Base-by-base conservation (phyloP, 164 flowering plant genomes). In the Piper longum region DNA sequence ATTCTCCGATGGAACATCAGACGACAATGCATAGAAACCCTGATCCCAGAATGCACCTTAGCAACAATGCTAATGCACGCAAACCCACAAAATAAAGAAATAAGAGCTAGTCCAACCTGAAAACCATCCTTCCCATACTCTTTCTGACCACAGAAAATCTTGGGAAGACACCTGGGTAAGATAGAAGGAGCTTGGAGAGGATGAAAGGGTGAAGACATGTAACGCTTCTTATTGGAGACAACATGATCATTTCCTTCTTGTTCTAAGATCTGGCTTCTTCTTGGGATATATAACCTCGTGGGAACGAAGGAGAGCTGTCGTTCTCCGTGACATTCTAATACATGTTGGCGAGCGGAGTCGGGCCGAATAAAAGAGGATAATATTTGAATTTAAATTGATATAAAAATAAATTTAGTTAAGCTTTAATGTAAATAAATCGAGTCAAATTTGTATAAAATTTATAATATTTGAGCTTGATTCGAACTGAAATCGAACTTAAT, bases 1-100 rank as follows among this genome's bases (percentile, higher is more conserved):
- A 19, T 59, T 71, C 41, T 91, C 85, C 85, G 90, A 84, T 57
- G 86, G 84, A 70, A 57, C 63, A 61, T 87, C 87, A 0, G 75
- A 51, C 52, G 75, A 73, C 62, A 89, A 71, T 12, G 67, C 81
- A 2, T 92, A 84, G 70, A 91, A 91, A 0, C 76, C 82, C 89
- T 86, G 67, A 60, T 57, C 12, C 14, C 52, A 48, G 66, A 59
- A 40, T 1, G 3, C 41, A 57, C 36, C 8, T 57, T 41, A 57
- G 4, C 41, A 8, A 1, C 41, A 57, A 57, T 26, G 5, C 41
- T 12, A 57, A 41, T 26, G 4, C 41, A 57, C 0, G 8, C 26
- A 36, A 57, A 16, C 16, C 2, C 41, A 36, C 14, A 5, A 2
- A 26, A 41, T 18, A 36, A 57, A 57, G 2, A 36, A 36, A 41